Base-by-base conservation (phyloP, 192 early-diverging fungal species). In the Coemansia aciculifera region DNA sequence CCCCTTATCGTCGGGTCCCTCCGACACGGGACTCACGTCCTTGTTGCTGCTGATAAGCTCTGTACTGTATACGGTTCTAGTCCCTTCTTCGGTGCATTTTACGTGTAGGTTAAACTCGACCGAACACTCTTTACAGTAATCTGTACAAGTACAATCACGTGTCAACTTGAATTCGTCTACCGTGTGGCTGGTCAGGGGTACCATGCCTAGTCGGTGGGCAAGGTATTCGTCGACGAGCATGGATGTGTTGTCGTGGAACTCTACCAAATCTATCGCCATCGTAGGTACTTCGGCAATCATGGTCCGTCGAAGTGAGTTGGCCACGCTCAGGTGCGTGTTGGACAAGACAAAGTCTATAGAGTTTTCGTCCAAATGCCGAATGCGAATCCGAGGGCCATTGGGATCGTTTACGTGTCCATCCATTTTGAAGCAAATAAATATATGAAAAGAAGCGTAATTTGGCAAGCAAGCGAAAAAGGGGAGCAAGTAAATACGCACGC, bases 231-330 rank as follows among this genome's bases (percentile, higher is more conserved):
- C 97, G 6, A 95, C 90, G 8, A 99, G 86, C 13, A 97, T 93
- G 1, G 94, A 90, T 32, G 93, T 92, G 84, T 99, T 99, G 10
- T 85, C 87, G 61, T 94, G 91, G 74, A 99, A 92, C 69, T 98
- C 91, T 17, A 99, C 97, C 85, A 97, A 86, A 70, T 99, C 97
- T 59, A 99, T 98, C 5, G 97, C 97, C 89, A 98, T 94, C 5
- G 97, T 99, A 12, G 95, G 93, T 21, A 99, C 95, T 73, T 99
- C 97, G 23, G 95, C 91, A 68, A 99, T 95, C 95, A 99, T 98
- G n/a, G 91, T 85, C 57, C 97, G 86, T 54, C 97, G 88, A 23
- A 99, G 77, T 15, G 94, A 87, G 80, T 99, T 99, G 34, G 97
- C 95, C 6, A 99, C 86, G 61, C 65, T 73, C 17, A 75, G 84